A percentile compares a stretch with the other conserved stretches of the same genome.
Conservation (phyloP, 2,329 filamentous ascomycete species). For the Trichophyton schoenleinii region DNA sequence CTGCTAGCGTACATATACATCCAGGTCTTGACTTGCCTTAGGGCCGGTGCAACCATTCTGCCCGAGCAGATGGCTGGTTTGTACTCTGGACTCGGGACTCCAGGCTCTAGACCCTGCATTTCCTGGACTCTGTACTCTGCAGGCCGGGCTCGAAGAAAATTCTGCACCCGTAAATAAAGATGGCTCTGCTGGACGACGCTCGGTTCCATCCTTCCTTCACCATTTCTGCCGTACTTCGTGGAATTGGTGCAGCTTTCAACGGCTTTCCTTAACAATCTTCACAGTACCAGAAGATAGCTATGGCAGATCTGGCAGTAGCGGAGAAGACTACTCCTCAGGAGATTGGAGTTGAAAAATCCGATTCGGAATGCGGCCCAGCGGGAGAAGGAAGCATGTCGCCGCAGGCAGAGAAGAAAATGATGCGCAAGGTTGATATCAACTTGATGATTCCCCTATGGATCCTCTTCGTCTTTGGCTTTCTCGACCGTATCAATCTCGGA, state of each 20-base stretch:
- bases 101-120: no score
- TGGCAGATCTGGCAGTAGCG: neutral
- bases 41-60: neutral
- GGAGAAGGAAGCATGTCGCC: neutral
- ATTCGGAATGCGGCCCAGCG: slow-evolving; percentile 2
- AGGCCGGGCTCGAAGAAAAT: neutral
- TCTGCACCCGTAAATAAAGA: neutral
- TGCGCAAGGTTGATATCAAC: slow-evolving; percentile 18
- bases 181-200: neutral
- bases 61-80: neutral
- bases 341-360: neutral
- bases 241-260: neutral
- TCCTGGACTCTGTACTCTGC: neutral
- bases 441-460: slow-evolving; percentile 16
- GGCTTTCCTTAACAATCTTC: neutral
- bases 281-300: neutral
- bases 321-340: neutral
- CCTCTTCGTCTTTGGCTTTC: slow-evolving; percentile 14
- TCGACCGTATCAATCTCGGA: slow-evolving; percentile 14
- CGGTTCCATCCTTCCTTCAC: neutral
- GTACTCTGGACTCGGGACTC: neutral
- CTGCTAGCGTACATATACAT: no score
- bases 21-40: no score
- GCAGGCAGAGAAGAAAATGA: slow-evolving; percentile 3
- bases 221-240: neutral